A percentile compares a stretch with the other conserved stretches of the same genome.
Conservation (phyloP, 148 eudicot genomes). For the Chenopodium berlandieri region DNA sequence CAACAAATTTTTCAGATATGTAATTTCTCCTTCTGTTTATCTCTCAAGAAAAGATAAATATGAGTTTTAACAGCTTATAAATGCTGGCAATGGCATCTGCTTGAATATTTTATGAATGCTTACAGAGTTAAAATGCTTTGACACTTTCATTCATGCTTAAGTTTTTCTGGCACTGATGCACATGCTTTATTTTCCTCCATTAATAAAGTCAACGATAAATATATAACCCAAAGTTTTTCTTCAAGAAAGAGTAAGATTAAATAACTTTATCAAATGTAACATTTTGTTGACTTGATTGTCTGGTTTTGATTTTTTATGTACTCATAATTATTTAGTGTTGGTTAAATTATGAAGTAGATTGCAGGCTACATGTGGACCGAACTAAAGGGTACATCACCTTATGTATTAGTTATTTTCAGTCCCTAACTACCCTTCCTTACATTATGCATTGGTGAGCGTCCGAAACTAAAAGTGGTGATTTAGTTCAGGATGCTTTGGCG, state of each 20-base stretch:
- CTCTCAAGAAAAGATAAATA: neutral
- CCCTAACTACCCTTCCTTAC: neutral
- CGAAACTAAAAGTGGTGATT: neutral
- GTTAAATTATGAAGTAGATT: too few relatives aligned
- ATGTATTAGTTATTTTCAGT: neutral
- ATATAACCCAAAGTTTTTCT: neutral
- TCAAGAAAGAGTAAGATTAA: neutral
- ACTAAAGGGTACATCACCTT: neutral
- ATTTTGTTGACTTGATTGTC: neutral
- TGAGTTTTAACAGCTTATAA: neutral
- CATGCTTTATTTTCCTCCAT: constrained; percentile 7
- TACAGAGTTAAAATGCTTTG: neutral
- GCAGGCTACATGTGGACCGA: neutral
- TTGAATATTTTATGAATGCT: neutral
- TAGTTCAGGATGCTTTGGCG: neutral
- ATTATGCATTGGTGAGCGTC: neutral
- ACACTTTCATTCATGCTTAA: constrained; percentile 9
- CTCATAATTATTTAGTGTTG: neutral
- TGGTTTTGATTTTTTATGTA: neutral
- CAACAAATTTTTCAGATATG: constrained; percentile 1
- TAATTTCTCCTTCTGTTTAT: neutral
- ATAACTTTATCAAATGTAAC: neutral
- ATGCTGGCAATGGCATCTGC: constrained; percentile 7
- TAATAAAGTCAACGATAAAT: neutral
- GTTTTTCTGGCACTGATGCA: neutral